A percentile compares a stretch with the other conserved stretches of the same genome.
Conservation (phyloP, 805 yeast species). For the Pichia exigua region DNA sequence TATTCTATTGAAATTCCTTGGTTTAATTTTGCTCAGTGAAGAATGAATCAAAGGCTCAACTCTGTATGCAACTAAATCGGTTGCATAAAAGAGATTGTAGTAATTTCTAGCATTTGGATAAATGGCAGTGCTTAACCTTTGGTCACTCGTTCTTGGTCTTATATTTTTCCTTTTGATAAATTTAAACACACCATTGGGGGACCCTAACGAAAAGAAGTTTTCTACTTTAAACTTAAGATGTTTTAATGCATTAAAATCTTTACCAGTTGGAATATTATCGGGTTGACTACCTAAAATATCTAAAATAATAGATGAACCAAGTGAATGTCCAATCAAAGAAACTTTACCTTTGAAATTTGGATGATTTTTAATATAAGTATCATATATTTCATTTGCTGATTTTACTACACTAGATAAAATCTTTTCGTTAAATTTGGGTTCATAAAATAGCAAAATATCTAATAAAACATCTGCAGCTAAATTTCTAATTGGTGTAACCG, state of each 20-base stretch:
- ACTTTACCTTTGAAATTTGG: conserved; percentile 76
- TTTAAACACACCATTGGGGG: conserved; percentile 85
- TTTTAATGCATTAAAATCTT: conserved; percentile 24
- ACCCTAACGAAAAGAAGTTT: conserved; percentile 74
- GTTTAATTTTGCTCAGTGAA: conserved; percentile 39
- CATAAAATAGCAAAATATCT: conserved; percentile 75
- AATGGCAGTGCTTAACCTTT: conserved; percentile 16
- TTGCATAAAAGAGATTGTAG: conserved; percentile 81
- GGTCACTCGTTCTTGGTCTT: conserved; percentile 25
- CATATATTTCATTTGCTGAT: conserved; percentile 58
- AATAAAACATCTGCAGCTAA: conserved; percentile 80
- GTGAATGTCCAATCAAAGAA: conserved; percentile 82
- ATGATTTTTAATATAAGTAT: conserved; percentile 49
- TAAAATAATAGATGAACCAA: conserved; percentile 80
- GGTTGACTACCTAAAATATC: conserved; percentile 56
- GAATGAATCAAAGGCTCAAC: conserved; percentile 72
- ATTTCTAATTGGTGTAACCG: conserved; percentile 68
- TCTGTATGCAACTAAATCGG: conserved; percentile 88
- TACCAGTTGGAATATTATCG: conserved; percentile 21
- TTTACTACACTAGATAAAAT: conserved; percentile 55
- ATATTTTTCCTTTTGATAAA: conserved; percentile 59
- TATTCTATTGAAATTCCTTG: conserved; percentile 52
- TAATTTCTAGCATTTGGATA: conserved; percentile 57
- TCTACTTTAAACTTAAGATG: conserved; percentile 64
- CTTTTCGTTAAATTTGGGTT: conserved; percentile 54